Conservation (phyloP, 768 basidiomycete species). For the Boletellus emodensis region DNA sequence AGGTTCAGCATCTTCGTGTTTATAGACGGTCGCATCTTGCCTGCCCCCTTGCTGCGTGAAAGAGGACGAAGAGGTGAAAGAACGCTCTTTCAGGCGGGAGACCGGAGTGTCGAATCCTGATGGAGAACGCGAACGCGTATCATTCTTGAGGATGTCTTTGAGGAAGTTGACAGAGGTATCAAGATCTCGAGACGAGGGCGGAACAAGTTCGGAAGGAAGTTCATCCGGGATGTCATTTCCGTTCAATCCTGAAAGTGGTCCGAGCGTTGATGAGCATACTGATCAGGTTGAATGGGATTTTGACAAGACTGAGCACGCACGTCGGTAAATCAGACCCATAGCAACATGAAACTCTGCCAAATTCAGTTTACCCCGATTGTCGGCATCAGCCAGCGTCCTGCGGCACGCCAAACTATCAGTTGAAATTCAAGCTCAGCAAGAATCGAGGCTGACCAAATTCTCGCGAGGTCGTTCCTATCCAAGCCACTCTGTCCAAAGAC, state of each 20-base stretch:
- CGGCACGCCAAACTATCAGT: neutral
- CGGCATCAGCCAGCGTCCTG: constrained; percentile 89
- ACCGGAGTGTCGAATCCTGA: constrained; percentile 47
- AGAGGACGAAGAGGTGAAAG: constrained; percentile 57
- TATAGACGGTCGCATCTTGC: constrained; percentile 90
- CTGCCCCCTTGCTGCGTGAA: constrained; percentile 49
- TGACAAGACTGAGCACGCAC: constrained; percentile 46
- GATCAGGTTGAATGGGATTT: neutral
- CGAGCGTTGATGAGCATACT: neutral
- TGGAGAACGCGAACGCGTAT: constrained; percentile 71
- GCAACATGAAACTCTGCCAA: constrained; percentile 96
- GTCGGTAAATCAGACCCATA: constrained; percentile 95
- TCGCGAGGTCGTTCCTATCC: constrained; percentile 83
- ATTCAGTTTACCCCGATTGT: constrained; percentile 94
- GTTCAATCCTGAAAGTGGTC: constrained; percentile 62
- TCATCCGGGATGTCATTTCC: constrained; percentile 86
- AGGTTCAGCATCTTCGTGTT: constrained; percentile 64
- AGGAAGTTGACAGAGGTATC: constrained; percentile 86
- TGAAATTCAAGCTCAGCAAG: neutral
- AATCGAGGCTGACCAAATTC: constrained; percentile 73
- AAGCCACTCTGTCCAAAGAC: constrained; percentile 94
- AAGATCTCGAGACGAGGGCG: constrained; percentile 87
- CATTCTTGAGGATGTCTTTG: constrained; percentile 82
- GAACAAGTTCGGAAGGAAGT: constrained; percentile 85
- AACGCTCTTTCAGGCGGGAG: constrained; percentile 65